Percentiles rank a stretch among this genome's conserved stretches.
phyloP scores from a whole-genome alignment of 2,329 filamentous ascomycete genomes.

The Epichloe elymi region DNA sequence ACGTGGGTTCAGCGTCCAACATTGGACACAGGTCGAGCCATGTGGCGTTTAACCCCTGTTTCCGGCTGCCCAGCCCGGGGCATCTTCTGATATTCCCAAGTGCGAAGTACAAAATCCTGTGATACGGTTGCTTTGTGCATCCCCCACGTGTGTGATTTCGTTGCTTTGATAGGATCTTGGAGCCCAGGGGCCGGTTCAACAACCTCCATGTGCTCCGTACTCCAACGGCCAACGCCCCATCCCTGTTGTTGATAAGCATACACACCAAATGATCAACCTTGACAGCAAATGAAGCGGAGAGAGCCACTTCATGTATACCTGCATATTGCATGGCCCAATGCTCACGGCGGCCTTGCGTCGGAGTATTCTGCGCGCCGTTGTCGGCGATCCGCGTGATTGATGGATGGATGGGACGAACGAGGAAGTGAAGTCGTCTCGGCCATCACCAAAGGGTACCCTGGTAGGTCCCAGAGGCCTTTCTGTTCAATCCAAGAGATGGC shows the following conservation, averaged over 20 bases:
- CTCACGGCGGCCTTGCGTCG: neutral
- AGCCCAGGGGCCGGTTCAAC: neutral
- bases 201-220: neutral
- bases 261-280: too few relatives aligned
- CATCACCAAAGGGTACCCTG: neutral
- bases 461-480: neutral
- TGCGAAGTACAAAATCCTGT: neutral
- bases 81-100: neutral
- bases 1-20: neutral
- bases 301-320: neutral
- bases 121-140: neutral
- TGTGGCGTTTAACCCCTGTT: neutral
- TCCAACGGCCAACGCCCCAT: neutral
- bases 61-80: neutral
- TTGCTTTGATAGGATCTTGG: conserved; percentile 1
- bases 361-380: neutral
- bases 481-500: neutral
- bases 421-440: neutral
- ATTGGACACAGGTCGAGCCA: neutral
- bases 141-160: conserved; percentile 1
- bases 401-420: neutral
- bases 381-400: neutral
- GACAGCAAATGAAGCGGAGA: neutral
- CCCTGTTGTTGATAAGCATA: neutral
- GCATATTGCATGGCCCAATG: neutral